Base-by-base conservation (phyloP, 2,329 filamentous ascomycete genomes). In the Neospermospora avenae region DNA sequence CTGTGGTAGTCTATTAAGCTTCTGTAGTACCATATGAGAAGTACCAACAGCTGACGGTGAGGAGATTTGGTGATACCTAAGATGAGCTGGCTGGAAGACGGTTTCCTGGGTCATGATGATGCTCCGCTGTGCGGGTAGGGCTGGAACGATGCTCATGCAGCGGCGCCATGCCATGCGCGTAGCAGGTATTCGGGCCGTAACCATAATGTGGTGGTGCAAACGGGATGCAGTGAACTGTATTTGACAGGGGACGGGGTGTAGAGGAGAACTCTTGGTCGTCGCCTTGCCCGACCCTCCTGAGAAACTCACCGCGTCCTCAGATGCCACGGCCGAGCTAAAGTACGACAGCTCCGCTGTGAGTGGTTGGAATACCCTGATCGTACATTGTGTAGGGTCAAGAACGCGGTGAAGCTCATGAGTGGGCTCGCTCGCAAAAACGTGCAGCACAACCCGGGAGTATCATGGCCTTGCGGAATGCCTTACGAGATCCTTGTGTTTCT, bases 51-150 rank as follows among this genome's bases (percentile, higher is more conserved):
- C 41, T 37, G 55, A 41, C 55, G 41, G 49, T 31, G 55, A 48
- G 35, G 55, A 42, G 14, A 41, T 28, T 55, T 49, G 14, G 20
- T 37, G 51, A 60, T 45, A 53, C 58, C 45, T 52, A 39, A 55
- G 53, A 28, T 46, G 53, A 55, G n/a, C 41, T 11, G 37, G 25
- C 25, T 35, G 20, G 41, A 20, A 42, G 35, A 54, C 37, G 35
- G 24, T 31, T 54, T 54, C 51, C 39, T 54, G 37, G 53, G 41
- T 35, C 53, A 42, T 20, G 53, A 45, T 34, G 53, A 46, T 35
- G 37, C 28, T 41, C 41, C 52, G 39, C 28, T 20, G 25, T 35
- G 4, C 65, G 65, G 65, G 65, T 67, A 67, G 64, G 65, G 65
- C 65, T 67, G 65, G 55, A 45, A 41, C 18, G 45, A 57, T 22